Evolutionary conservation across 2,329 filamentous ascomycete genomes (phyloP).

Genomic region (Fusarium lateritium): DNA sequence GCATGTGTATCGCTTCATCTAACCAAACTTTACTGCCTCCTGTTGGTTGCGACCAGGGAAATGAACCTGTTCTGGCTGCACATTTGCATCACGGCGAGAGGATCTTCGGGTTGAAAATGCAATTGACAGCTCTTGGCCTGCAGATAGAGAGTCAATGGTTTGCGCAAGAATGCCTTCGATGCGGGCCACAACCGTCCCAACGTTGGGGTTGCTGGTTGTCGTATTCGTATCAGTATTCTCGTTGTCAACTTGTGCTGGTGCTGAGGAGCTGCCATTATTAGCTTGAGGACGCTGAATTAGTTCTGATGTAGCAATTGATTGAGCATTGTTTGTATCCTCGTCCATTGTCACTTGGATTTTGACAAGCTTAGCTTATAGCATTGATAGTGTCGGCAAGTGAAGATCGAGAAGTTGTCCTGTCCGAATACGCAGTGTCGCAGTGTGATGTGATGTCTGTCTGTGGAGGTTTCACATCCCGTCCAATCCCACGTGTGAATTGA

Average conservation of each 20-base stretch:
- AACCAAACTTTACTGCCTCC: conserved; percentile 69
- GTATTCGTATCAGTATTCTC: conserved; percentile 46
- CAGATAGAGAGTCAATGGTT: conserved; percentile 49
- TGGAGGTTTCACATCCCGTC: conserved; percentile 16
- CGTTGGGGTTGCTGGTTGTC: conserved; percentile 15
- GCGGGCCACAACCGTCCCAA: conserved; percentile 51
- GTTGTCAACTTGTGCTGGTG: not conserved
- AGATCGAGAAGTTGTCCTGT: conserved; percentile 16
- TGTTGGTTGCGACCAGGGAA: conserved; percentile 65
- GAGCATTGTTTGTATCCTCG: not conserved
- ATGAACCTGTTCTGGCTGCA: conserved; percentile 42
- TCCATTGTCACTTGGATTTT: conserved; percentile 12
- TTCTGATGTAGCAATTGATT: conserved; percentile 27
- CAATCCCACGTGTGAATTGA: conserved; percentile 16
- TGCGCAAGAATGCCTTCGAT: conserved; percentile 56
- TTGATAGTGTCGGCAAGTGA: not conserved
- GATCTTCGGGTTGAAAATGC: conserved; percentile 45
- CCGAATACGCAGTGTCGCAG: conserved; percentile 30
- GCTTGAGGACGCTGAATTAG: conserved; percentile 11
- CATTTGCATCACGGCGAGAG: conserved; percentile 16
- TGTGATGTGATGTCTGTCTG: conserved; percentile 2
- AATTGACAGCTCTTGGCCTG: conserved; percentile 49
- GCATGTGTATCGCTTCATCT: not conserved
- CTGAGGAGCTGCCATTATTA: conserved; percentile 8
- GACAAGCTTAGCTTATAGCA: not conserved